Evolutionary conservation across 768 basidiomycete species (phyloP).

Genomic region (Boletellus sp.): DNA sequence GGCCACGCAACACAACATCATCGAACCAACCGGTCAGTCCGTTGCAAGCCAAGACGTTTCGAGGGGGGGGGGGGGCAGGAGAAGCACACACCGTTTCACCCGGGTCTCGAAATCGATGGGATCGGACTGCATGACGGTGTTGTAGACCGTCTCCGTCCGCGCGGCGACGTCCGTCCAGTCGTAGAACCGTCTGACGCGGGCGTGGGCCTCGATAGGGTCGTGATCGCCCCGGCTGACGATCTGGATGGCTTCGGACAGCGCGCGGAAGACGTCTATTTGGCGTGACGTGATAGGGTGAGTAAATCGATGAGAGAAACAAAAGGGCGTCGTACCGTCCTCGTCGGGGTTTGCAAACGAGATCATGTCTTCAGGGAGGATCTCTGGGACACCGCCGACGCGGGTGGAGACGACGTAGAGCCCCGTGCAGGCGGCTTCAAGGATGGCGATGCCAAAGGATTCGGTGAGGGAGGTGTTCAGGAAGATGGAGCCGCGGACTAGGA

Average conservation of each 20-base stretch:
- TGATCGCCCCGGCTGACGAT: conserved; percentile 66
- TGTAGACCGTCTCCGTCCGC: conserved; percentile 83
- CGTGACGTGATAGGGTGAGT: neutral
- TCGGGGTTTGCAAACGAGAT: conserved; percentile 93
- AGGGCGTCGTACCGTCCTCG: conserved; percentile 69
- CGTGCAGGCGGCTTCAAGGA: conserved; percentile 92
- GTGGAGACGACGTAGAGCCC: conserved; percentile 95
- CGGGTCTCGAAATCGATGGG: conserved; percentile 75
- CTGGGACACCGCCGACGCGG: conserved; percentile 91
- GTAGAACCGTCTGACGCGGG: conserved; percentile 79
- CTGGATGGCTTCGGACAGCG: conserved; percentile 74
- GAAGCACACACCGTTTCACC: conserved; percentile 68
- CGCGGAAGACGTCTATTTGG: conserved; percentile 72
- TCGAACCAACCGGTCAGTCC: too few relatives aligned
- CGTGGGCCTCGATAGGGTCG: conserved; percentile 72
- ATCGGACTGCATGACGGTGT: conserved; percentile 54
- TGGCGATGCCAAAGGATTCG: conserved; percentile 96
- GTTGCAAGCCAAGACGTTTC: too few relatives aligned
- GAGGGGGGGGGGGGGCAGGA: too few relatives aligned
- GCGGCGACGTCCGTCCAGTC: conserved; percentile 77
- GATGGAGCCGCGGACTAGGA: conserved; percentile 83
- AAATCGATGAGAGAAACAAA: neutral
- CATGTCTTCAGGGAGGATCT: conserved; percentile 91
- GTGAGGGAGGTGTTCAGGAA: conserved; percentile 95
- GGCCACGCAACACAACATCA: too few relatives aligned